Evolutionary conservation across 208 protist genomes (phyloP), one percentile per base, ranked within the genome.

Genomic region (Crithidia bombi): DNA sequence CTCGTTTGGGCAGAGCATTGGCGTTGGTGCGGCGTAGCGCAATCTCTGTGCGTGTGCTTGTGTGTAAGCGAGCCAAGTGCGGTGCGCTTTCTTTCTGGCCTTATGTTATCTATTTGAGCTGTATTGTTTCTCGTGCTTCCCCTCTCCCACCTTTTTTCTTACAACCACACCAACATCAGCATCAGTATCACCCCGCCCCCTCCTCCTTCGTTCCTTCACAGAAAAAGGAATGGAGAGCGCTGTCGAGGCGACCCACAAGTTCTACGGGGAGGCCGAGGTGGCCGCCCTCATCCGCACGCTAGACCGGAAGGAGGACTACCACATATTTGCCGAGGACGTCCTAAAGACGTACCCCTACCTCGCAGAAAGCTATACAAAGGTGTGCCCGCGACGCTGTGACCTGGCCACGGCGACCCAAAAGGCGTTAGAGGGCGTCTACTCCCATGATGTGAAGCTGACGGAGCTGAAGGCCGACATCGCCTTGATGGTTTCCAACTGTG

Each of bases 401-500:
- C 70, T 96, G 19, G 81, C 73, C 33, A 95, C 89, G 4, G 89
- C 89, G 7, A 75, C 83, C 12, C 61, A 80, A 46, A 82, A 85
- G 26, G 91, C 91, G 1, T 65, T 78, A 26, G 73, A 78, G 5
- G 87, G 85, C 12, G 78, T 51, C 17, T 96, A 96, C 79, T 75
- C 78, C 28, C 67, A 75, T 56, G 86, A 93, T 33, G 73, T 77
- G 21, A 79, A 69, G 32, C 71, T 96, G 21, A 68, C 68, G 12
- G 51, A 44, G 14, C 82, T 96, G 41, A 72, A 72, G 44, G 81
- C 65, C 12, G 91, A 96, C 62, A 70, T 96, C 28, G 47, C 78
- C 44, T 66, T 96, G 49, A 96, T 96, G 87, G 91, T 86, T 9
- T 83, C 70, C 51, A 96, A 96, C 80, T 96, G 91, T 54, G 66